These are phyloP conservation scores for Pythium oligandrum DNA, from an alignment of 352 stramenopile species.

Conservation along the genomic window DNA sequence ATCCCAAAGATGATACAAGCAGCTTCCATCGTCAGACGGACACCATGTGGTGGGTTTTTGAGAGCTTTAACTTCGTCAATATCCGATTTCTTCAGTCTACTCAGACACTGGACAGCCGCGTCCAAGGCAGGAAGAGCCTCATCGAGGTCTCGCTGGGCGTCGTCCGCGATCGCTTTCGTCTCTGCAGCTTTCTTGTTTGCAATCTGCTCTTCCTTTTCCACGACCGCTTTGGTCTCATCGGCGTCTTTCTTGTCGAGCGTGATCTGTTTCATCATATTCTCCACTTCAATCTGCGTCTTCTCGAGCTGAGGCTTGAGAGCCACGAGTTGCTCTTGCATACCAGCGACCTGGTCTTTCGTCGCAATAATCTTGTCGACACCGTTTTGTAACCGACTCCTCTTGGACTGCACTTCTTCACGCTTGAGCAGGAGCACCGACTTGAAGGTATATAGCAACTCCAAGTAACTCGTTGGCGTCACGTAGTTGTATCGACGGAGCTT, in stretches of 20 bases:
- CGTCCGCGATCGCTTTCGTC: conserved; percentile 91
- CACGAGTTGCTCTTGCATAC: conserved; percentile 90
- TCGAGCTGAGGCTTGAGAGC: conserved; percentile 91
- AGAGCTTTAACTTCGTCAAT: conserved; percentile 92
- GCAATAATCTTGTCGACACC: conserved; percentile 92
- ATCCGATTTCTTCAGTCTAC: conserved; percentile 90
- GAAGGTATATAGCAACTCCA: conserved; percentile 92
- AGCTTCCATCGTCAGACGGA: conserved; percentile 88
- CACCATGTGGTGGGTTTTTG: conserved; percentile 84
- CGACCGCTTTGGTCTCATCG: conserved; percentile 87
- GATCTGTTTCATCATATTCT: conserved; percentile 93
- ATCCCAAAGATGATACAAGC: conserved; percentile 94
- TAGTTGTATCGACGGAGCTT: conserved; percentile 90
- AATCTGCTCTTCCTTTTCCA: conserved; percentile 89
- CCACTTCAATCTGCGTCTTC: conserved; percentile 90
- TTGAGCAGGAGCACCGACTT: conserved; percentile 88
- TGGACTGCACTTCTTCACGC: conserved; percentile 85
- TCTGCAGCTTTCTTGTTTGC: conserved; percentile 90
- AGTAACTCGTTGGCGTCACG: conserved; percentile 92
- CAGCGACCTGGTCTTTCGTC: conserved; percentile 89
- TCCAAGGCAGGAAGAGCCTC: conserved; percentile 90
- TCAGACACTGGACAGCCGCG: conserved; percentile 89
- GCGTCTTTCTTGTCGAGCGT: conserved; percentile 90
- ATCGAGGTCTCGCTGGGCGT: conserved; percentile 90
- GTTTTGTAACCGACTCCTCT: conserved; percentile 82